A percentile compares a stretch with the other conserved stretches of the same genome.
Conservation (phyloP, 176 grass and related monocot species). For the Triticum timopheevii region DNA sequence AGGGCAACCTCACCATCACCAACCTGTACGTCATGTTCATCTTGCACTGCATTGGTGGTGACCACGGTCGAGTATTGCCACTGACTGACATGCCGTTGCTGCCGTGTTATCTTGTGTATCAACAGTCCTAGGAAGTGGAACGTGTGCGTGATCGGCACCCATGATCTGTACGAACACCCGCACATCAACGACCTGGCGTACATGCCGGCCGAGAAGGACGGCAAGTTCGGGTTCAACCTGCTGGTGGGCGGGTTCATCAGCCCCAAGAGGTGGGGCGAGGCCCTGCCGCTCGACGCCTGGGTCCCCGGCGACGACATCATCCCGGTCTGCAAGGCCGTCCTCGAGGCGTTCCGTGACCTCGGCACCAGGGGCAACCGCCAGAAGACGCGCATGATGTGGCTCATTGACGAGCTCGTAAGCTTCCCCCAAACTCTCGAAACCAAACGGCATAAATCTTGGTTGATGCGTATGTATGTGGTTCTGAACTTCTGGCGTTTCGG, state of each 20-base stretch:
- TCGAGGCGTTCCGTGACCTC: slow-evolving; percentile 87
- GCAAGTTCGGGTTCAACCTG: slow-evolving; percentile 84
- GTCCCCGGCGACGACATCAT: slow-evolving; percentile 64
- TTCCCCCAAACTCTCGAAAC: neutral
- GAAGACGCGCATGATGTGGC: slow-evolving; percentile 99
- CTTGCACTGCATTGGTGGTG: neutral
- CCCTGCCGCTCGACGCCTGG: slow-evolving; percentile 82
- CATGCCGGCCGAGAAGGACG: slow-evolving; percentile 79
- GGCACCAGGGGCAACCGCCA: slow-evolving; percentile 74
- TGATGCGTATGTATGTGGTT: neutral
- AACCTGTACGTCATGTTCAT: slow-evolving; percentile 52
- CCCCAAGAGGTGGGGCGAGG: slow-evolving; percentile 86
- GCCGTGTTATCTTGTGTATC: neutral
- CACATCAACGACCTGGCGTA: slow-evolving; percentile 94
- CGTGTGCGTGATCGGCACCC: slow-evolving; percentile 76
- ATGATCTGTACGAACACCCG: slow-evolving; percentile 91
- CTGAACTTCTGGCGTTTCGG: neutral
- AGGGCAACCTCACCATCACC: slow-evolving; percentile 66
- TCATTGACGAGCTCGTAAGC: slow-evolving; percentile 93
- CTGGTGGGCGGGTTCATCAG: slow-evolving; percentile 94
- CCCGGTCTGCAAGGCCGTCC: slow-evolving; percentile 62
- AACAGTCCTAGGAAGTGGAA: slow-evolving; percentile 89
- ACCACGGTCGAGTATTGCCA: neutral
- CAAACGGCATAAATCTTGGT: neutral
- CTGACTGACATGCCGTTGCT: neutral